Conservation (phyloP, 345 rosid species). For the Acer yangbiense region DNA sequence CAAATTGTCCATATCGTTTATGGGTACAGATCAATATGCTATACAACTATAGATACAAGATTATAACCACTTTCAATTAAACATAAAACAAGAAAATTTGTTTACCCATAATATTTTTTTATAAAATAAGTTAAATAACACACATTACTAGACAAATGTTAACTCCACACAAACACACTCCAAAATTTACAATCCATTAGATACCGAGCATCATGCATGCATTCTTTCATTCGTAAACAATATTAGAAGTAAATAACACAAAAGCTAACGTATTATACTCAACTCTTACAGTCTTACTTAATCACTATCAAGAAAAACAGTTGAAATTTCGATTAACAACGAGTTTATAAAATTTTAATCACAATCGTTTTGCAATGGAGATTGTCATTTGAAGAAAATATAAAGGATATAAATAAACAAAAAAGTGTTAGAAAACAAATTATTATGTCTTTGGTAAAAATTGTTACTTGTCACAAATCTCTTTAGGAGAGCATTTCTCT, state of each 20-base stretch:
- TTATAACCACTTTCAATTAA: background rate
- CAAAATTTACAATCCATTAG: background rate
- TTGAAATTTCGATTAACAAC: background rate
- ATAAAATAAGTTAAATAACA: background rate
- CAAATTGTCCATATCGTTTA: too few species aligned
- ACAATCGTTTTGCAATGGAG: background rate
- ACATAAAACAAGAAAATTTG: background rate
- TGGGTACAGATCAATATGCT: background rate
- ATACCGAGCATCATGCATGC: background rate
- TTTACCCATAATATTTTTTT: background rate
- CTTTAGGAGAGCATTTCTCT: conserved; percentile 77
- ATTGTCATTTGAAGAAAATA: background rate
- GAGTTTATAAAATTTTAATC: background rate
- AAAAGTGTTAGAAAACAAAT: background rate
- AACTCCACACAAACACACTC: background rate
- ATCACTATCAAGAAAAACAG: background rate
- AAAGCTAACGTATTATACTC: background rate
- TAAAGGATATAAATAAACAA: background rate
- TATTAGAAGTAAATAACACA: background rate
- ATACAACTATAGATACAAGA: background rate
- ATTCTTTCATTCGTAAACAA: background rate
- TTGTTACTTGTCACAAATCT: conserved; percentile 86
- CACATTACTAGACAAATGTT: background rate
- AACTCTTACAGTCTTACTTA: background rate
- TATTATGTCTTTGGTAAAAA: background rate